These are phyloP conservation scores for Hypoxylon sp. DNA, from an alignment of 2,329 filamentous ascomycete species.

Conservation along the genomic window DNA sequence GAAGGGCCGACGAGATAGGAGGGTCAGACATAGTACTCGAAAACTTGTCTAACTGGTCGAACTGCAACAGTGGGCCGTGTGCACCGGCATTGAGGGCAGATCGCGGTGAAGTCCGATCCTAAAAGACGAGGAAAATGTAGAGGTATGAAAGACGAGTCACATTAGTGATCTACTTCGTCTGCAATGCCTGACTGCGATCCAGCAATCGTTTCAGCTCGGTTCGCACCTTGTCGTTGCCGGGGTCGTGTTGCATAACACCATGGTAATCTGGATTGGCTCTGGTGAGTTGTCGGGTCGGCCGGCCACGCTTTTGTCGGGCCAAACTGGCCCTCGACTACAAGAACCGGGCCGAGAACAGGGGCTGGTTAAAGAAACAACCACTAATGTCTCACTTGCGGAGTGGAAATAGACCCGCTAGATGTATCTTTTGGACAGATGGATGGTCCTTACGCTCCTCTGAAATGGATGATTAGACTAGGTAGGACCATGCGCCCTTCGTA, in stretches of 20 bases:
- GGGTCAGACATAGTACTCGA: conserved; percentile 26
- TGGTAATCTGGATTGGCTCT: conserved; percentile 15
- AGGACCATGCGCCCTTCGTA: conserved; percentile 13
- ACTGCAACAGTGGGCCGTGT: conserved; percentile 26
- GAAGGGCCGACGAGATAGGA: conserved; percentile 31
- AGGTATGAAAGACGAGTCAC: conserved; percentile 19
- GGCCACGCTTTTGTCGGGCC: conserved; percentile 35
- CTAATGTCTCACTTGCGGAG: conserved; percentile 22
- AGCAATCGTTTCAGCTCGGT: conserved; percentile 29
- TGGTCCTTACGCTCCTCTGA: conserved; percentile 13
- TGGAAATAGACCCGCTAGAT: conserved; percentile 22
- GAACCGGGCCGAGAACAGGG: conserved; percentile 40
- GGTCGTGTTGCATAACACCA: conserved; percentile 11
- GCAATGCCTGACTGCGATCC: conserved; percentile 12
- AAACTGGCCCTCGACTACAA: conserved; percentile 16
- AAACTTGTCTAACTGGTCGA: conserved; percentile 20
- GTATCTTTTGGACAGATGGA: conserved; percentile 21
- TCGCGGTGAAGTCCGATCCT: conserved; percentile 22
- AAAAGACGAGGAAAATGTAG: conserved; percentile 3
- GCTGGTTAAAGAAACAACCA: conserved; percentile 11
- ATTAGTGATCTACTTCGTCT: conserved; percentile 15
- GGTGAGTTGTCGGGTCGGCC: conserved; percentile 39
- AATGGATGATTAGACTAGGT: neutral
- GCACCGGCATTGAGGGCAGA: conserved; percentile 22
- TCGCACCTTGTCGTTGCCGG: conserved; percentile 16